Percentiles rank a stretch among this genome's conserved stretches.
Evolutionary conservation across 176 grass and related monocot species (phyloP).

Genomic region (Aegilops sharonensis): DNA sequence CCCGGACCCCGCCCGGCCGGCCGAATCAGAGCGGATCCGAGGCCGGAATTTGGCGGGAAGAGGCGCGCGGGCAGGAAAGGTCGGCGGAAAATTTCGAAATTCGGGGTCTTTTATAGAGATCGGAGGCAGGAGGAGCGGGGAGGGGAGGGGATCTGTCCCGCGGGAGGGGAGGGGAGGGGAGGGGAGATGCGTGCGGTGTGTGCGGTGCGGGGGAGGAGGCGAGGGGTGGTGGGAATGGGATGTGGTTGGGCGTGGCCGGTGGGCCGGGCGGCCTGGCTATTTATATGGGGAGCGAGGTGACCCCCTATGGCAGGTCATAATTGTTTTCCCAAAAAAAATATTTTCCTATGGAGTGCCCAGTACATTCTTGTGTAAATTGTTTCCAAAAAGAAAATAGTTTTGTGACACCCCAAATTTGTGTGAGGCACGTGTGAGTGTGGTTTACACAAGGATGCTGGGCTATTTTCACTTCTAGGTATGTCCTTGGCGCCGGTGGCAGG

Average conservation of each 20-base stretch:
- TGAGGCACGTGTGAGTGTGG: neutral
- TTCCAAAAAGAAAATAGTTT: neutral
- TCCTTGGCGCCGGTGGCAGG: too few species aligned
- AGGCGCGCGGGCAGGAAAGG: neutral
- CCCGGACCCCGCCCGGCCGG: neutral
- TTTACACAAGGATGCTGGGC: too few species aligned
- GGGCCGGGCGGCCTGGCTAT: neutral
- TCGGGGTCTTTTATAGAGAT: slow-evolving; percentile 75
- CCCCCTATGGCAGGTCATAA: slow-evolving; percentile 39
- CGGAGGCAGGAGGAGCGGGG: neutral
- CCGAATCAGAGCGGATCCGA: neutral
- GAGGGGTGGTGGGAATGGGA: neutral
- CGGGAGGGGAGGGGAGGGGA: neutral
- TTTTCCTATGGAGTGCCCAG: too few species aligned
- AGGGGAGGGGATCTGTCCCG: slow-evolving; percentile 25
- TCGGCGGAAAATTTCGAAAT: slow-evolving; percentile 42
- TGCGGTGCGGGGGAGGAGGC: slow-evolving; percentile 9
- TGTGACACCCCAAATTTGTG: neutral
- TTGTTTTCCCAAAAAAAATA: too few species aligned
- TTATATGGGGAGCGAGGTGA: neutral
- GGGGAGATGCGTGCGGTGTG: neutral
- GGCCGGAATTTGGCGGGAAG: slow-evolving; percentile 49
- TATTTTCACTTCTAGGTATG: too few species aligned
- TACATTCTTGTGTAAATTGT: neutral
- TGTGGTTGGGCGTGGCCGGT: neutral